These are phyloP conservation scores for Clavulina sp. DNA, from an alignment of 768 basidiomycete species.

Conservation along the genomic window DNA sequence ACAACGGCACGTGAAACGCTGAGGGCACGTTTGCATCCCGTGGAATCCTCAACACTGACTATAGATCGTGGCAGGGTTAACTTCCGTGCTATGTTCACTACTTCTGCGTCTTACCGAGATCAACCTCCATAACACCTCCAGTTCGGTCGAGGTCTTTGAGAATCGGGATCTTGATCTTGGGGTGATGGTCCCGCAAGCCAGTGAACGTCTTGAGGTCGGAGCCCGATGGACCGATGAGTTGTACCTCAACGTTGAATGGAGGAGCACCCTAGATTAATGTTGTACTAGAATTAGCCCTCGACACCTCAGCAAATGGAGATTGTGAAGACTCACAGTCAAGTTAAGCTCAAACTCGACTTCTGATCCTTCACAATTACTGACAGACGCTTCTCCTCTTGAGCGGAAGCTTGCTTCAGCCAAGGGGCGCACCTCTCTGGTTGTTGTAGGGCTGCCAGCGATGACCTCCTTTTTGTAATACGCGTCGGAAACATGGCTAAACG, in stretches of 20 bases:
- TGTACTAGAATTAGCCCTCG: neutral
- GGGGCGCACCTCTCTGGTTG: slow-evolving; percentile 82
- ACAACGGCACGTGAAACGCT: slow-evolving; percentile 64
- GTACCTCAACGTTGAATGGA: slow-evolving; percentile 77
- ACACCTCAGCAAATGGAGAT: neutral
- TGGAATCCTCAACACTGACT: slow-evolving; percentile 77
- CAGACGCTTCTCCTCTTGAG: slow-evolving; percentile 17
- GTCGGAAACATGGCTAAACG: slow-evolving; percentile 64
- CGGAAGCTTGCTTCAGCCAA: slow-evolving; percentile 64
- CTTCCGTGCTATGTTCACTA: neutral
- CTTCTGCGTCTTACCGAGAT: slow-evolving; percentile 52
- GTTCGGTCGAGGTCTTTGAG: slow-evolving; percentile 45
- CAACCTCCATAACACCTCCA: slow-evolving; percentile 65
- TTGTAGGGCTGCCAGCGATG: slow-evolving; percentile 47
- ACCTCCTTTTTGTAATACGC: slow-evolving; percentile 63
- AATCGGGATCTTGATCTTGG: slow-evolving; percentile 46
- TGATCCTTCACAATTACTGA: slow-evolving; percentile 56
- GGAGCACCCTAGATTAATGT: slow-evolving; percentile 47
- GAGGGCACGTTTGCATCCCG: slow-evolving; percentile 65
- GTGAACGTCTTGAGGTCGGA: slow-evolving; percentile 40
- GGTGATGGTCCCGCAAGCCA: slow-evolving; percentile 36
- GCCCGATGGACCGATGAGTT: slow-evolving; percentile 55
- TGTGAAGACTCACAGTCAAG: slow-evolving; percentile 44
- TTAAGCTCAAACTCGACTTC: slow-evolving; percentile 63
- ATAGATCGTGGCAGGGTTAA: slow-evolving; percentile 4